Evolutionary conservation across 2,329 filamentous ascomycete species (phyloP), one percentile per base, ranked within the genome.

Genomic region (Pseudogymnoascus verrucosus): DNA sequence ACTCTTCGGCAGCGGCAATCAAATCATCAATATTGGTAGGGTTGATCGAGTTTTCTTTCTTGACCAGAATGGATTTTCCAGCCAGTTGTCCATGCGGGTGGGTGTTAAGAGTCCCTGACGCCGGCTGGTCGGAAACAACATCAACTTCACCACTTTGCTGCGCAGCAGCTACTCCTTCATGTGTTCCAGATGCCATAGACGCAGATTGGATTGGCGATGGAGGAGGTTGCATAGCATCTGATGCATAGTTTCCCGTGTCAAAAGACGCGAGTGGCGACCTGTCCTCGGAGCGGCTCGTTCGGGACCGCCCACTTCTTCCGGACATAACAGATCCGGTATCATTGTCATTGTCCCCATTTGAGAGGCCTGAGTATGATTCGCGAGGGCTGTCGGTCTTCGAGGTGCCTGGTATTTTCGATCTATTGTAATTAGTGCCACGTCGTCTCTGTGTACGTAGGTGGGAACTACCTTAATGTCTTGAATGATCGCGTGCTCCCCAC

Each of bases 61-160:
- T 90, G 90, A 96, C 87, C 59, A 99, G 78, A 68, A 99, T 99
- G 0, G 93, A 95, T 73, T 95, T 89, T 61, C 91, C 91, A 0
- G 92, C 90, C 68, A 89, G 85, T 70, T 88, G 86, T 64, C 82
- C 74, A 72, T 85, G 76, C 69, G 81, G 74, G 75, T 81, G 79
- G 74, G 84, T 75, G 75, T 85, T 78, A 67, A 83, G 83, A 70
- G 70, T 81, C 36, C 88, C 89, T 10, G 86, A 86, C 1, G 91
- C 92, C 28, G 93, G 93, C 65, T 89, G 88, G 72, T 98, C 95
- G 12, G 93, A 98, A 19, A 99, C 92, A 69, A 93, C 87, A 71
- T 96, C 95, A 44, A 99, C 92, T 76, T 99, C 95, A 63, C 93
- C 93, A 60, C 86, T 89, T 62, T 89, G 86, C 75, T 96, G 90